Base-by-base conservation (phyloP, 148 eudicot genomes). In the Dysphania ambrosioides region DNA sequence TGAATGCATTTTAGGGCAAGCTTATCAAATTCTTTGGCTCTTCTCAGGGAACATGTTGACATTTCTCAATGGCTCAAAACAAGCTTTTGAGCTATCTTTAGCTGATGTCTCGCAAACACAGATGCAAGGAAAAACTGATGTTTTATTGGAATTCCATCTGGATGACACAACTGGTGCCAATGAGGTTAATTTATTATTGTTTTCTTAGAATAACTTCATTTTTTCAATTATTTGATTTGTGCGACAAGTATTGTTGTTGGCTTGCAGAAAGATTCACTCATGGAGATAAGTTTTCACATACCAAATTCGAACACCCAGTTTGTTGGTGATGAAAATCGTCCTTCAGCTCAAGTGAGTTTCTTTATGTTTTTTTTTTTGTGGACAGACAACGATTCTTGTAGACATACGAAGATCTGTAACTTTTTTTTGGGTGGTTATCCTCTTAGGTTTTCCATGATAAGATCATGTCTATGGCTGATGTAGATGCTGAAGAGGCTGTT, bases 141-240 rank as follows among this genome's bases (percentile, higher is more conserved):
- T 95, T 65, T 82, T 92, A 47, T 75, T 95, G 88, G 99, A 95
- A 83, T 95, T 95, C 70, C 99, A 95, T 63, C 96, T 92, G 70
- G 99, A 95, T 87, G 99, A 95, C 74, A 89, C 91, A 21, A 85
- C 96, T 66, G 97, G 97, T 77, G 99, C 99, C 41, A 95, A 95
- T 79, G 99, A 95, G 99, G 99, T 95, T 76, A 59, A 36, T 24
- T 65, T 19, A 67, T 5, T 19, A 55, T 41, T 71, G 31, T 9
- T n/a, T n/a, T n/a, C 13, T 69, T 51, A 51, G 24, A 31, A 72
- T 70, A 9, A 35, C 15, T 12, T 31, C 34, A 16, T 42, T 51
- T 15, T 72, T 21, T n/a, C 56, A 34, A 34, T 71, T 65, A 19
- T 29, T 42, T 63, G 12, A 23, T 8, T 10, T 36, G 16, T 19